phyloP scores from a whole-genome alignment of 2,329 filamentous ascomycete species.

The Alternaria postmessia region DNA sequence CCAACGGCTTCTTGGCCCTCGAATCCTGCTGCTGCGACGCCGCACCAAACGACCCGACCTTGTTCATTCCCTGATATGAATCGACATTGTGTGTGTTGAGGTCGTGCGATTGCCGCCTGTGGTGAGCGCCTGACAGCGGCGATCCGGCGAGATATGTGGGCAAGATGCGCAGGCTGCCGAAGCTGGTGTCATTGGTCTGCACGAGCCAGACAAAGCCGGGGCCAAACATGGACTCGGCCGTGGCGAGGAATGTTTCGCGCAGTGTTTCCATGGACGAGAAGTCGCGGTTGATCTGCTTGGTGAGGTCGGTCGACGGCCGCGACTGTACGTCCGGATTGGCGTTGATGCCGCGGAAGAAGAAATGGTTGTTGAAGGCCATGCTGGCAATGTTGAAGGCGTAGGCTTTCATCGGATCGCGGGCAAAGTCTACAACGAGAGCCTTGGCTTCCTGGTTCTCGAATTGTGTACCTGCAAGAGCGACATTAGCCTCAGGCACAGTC shows the following conservation, averaged over 20 bases:
- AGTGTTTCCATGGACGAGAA: slow-evolving; percentile 88
- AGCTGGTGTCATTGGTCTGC: slow-evolving; percentile 55
- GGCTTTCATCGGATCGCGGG: slow-evolving; percentile 79
- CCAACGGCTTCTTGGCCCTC: slow-evolving; percentile 62
- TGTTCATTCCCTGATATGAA: slow-evolving; percentile 45
- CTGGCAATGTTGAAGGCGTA: slow-evolving; percentile 94
- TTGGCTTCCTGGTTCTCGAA: slow-evolving; percentile 69
- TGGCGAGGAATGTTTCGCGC: slow-evolving; percentile 78
- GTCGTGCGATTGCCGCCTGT: slow-evolving; percentile 72
- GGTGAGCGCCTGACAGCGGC: slow-evolving; percentile 85
- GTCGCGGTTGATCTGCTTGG: slow-evolving; percentile 67
- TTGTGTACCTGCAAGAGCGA: slow-evolving; percentile 64
- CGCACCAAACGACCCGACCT: slow-evolving; percentile 51
- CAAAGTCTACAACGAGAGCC: slow-evolving; percentile 75
- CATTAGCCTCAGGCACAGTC: slow-evolving; percentile 9
- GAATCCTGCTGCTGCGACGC: slow-evolving; percentile 39
- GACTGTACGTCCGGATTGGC: slow-evolving; percentile 35
- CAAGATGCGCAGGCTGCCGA: slow-evolving; percentile 70
- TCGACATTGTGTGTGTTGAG: slow-evolving; percentile 67
- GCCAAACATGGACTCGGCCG: slow-evolving; percentile 90
- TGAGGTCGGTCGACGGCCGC: slow-evolving; percentile 60
- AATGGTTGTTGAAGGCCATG: slow-evolving; percentile 91
- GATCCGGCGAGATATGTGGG: slow-evolving; percentile 91
- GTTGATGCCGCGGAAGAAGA: slow-evolving; percentile 74
- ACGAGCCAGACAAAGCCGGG: slow-evolving; percentile 98